Percentiles rank a stretch among this genome's conserved stretches.
Evolutionary conservation across 2,329 filamentous ascomycete species (phyloP).

Genomic region (Colletotrichum sp.): DNA sequence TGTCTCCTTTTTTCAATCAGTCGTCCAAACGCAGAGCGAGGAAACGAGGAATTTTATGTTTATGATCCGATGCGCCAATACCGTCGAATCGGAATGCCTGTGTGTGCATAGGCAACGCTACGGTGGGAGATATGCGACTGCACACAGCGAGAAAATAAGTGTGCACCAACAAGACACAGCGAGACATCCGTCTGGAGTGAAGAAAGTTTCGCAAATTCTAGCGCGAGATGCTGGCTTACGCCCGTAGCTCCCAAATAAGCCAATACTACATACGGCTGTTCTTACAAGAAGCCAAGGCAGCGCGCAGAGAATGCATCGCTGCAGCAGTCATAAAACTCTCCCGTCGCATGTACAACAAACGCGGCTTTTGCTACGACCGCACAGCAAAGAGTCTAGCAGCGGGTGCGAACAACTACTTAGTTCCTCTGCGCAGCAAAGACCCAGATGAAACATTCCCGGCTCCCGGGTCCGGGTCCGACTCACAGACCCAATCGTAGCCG

Average conservation of each 20-base stretch:
- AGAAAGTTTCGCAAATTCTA: background rate
- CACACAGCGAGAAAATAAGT: background rate
- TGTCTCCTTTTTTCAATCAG: background rate
- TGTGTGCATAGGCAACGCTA: background rate
- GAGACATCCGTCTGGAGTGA: background rate
- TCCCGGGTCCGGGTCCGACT: background rate
- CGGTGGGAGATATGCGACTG: background rate
- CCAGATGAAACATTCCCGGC: background rate
- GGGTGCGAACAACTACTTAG: background rate
- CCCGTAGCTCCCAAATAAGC: background rate
- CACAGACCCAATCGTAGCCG: background rate
- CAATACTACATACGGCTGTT: background rate
- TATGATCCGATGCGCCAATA: background rate
- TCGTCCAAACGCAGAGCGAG: background rate
- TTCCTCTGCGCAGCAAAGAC: background rate
- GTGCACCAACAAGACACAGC: background rate
- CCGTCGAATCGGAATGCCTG: background rate
- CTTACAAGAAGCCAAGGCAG: background rate
- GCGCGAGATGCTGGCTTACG: fast-evolving
- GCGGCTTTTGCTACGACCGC: background rate
- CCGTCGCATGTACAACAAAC: background rate
- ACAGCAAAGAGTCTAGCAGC: background rate
- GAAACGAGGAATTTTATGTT: background rate
- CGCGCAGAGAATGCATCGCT: background rate
- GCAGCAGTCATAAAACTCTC: background rate